Evolutionary conservation across 2,329 filamentous ascomycete species (phyloP).

Genomic region (Penicillium sp.): DNA sequence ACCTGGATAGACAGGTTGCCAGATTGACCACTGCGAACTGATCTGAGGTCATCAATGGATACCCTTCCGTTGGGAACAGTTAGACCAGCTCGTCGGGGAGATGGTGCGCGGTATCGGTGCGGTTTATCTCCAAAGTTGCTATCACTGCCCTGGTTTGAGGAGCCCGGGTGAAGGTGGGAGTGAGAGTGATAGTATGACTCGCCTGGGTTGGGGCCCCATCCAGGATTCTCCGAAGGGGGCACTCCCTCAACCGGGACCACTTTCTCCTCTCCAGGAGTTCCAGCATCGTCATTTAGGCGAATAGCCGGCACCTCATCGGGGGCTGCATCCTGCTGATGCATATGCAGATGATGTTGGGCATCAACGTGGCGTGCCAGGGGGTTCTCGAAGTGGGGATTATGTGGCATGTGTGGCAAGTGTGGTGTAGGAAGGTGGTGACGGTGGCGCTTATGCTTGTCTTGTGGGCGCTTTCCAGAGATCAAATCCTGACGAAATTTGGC

Average conservation of each 20-base stretch:
- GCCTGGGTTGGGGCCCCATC: slow-evolving; percentile 17
- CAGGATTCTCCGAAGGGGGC: slow-evolving; percentile 1
- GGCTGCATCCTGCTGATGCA: slow-evolving; percentile 10
- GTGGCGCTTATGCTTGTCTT: slow-evolving; percentile 19
- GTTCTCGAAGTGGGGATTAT: slow-evolving; percentile 8
- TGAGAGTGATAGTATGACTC: slow-evolving; percentile 32
- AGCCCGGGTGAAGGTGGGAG: slow-evolving; percentile 20
- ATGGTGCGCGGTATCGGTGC: slow-evolving; percentile 31
- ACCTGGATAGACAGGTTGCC: slow-evolving; percentile 30
- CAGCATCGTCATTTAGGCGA: slow-evolving; percentile 28
- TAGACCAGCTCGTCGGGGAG: slow-evolving; percentile 23
- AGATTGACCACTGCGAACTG: slow-evolving; percentile 31
- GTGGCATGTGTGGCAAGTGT: background rate
- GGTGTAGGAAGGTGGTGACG: slow-evolving; percentile 18
- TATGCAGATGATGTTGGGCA: slow-evolving; percentile 23
- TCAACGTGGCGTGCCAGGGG: slow-evolving; percentile 16
- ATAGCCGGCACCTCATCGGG: slow-evolving; percentile 29
- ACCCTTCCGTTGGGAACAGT: slow-evolving; percentile 27
- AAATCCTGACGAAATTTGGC: slow-evolving; percentile 61
- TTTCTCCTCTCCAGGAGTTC: slow-evolving; percentile 3
- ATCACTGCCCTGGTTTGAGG: slow-evolving; percentile 16
- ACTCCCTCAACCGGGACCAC: background rate
- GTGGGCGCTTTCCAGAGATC: slow-evolving; percentile 46
- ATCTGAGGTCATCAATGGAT: slow-evolving; percentile 32
- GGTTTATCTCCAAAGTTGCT: slow-evolving; percentile 6